These are phyloP conservation scores for Aspergillus sp. DNA, from an alignment of 2,329 filamentous ascomycete genomes.

Conservation along the genomic window DNA sequence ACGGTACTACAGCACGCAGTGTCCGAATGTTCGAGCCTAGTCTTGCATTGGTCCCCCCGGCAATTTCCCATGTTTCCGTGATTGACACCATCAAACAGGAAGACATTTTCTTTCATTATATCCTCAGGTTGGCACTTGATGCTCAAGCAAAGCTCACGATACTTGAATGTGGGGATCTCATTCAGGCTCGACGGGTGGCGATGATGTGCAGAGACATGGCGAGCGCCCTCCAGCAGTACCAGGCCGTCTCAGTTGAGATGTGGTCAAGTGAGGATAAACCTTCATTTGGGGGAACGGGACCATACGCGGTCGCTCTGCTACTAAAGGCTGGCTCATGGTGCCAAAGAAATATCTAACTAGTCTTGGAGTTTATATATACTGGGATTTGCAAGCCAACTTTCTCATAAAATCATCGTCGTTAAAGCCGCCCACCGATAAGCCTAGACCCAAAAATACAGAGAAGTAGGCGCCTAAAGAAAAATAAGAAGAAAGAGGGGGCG, in stretches of 20 bases:
- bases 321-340: neutral
- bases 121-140: constrained; percentile 27
- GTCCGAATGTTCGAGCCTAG: constrained; percentile 81
- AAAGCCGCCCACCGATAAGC: too few species aligned
- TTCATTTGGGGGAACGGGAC: neutral
- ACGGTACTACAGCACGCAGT: constrained; percentile 64
- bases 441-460: neutral
- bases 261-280: neutral
- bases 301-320: neutral
- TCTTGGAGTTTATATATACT: neutral
- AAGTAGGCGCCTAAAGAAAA: neutral
- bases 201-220: constrained; percentile 15
- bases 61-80: neutral
- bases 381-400: neutral
- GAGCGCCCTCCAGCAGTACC: neutral
- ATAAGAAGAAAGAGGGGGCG: too few species aligned
- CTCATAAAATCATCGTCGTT: too few species aligned
- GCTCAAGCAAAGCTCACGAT: constrained; percentile 30
- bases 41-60: constrained; percentile 70
- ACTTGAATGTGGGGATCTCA: constrained; percentile 37
- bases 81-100: constrained; percentile 15
- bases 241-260: neutral
- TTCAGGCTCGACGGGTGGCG: constrained; percentile 34
- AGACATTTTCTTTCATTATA: constrained; percentile 37
- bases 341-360: neutral